phyloP scores from a whole-genome alignment of 768 basidiomycete species.

The Lentinula lateritia region DNA sequence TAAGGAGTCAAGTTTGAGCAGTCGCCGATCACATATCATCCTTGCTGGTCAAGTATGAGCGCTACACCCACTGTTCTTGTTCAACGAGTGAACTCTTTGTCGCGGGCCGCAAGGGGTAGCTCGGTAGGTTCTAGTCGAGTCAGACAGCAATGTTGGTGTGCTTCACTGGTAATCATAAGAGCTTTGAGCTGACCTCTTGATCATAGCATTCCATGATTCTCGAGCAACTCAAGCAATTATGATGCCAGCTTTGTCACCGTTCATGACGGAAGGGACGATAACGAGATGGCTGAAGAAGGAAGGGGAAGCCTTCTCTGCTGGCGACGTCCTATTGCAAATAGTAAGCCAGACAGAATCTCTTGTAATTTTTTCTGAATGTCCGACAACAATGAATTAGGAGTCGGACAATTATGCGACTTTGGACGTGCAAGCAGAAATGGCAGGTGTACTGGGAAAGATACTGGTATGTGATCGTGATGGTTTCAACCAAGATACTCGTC shows the following conservation, averaged over 20 bases:
- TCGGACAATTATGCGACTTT: constrained; percentile 74
- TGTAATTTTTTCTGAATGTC: neutral
- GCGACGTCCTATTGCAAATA: constrained; percentile 75
- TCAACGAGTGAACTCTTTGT: constrained; percentile 1
- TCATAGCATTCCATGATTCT: constrained; percentile 3
- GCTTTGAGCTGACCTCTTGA: neutral
- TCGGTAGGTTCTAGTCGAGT: constrained; percentile 3
- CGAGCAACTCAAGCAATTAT: constrained; percentile 25
- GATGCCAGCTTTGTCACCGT: constrained; percentile 90
- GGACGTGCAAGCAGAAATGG: constrained; percentile 87
- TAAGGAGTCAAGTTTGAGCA: neutral
- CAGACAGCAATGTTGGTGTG: constrained; percentile 1
- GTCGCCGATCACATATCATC: neutral
- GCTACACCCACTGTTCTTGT: constrained; percentile 2
- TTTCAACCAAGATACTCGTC: neutral
- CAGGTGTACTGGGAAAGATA: constrained; percentile 83
- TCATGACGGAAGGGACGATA: constrained; percentile 83
- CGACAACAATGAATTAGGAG: neutral
- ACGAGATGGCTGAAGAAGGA: constrained; percentile 75
- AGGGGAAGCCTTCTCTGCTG: constrained; percentile 64
- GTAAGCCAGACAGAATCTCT: constrained; percentile 31
- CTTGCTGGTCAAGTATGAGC: constrained; percentile 8
- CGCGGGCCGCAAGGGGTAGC: constrained; percentile 1
- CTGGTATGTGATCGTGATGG: constrained; percentile 41
- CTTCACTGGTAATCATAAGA: neutral